A percentile compares a stretch with the other conserved stretches of the same genome.
phyloP scores from a whole-genome alignment of 768 basidiomycete genomes.

The Cystobasidium tubakii region DNA sequence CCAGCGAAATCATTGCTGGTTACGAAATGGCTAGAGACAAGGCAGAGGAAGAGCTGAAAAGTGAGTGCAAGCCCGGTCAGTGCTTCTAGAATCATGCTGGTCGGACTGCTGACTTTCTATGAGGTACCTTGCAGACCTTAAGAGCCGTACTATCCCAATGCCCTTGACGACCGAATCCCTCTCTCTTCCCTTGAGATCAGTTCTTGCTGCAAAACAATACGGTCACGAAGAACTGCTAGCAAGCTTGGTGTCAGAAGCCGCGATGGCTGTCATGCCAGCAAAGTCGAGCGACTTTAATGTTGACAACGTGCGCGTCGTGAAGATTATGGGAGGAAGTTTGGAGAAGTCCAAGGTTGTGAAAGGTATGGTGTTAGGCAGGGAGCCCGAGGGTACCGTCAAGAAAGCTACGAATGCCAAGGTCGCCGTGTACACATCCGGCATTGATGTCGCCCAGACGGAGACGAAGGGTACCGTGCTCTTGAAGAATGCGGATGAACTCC shows the following conservation, averaged over 20 bases:
- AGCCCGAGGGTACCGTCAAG: constrained; percentile 84
- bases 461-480: constrained; percentile 97
- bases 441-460: constrained; percentile 93
- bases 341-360: constrained; percentile 76
- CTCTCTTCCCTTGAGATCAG: constrained; percentile 71
- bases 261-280: constrained; percentile 64
- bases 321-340: constrained; percentile 94
- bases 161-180: constrained; percentile 68
- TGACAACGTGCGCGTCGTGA: constrained; percentile 95
- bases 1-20: constrained; percentile 88
- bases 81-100: background rate
- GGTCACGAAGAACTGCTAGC: constrained; percentile 80
- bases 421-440: constrained; percentile 83
- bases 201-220: constrained; percentile 96
- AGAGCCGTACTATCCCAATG: constrained; percentile 62
- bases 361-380: constrained; percentile 96
- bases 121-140: constrained; percentile 56
- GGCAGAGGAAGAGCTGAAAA: constrained; percentile 78
- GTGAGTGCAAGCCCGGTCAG: constrained; percentile 54
- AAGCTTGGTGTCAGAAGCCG: constrained; percentile 82
- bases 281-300: constrained; percentile 84
- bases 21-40: constrained; percentile 85
- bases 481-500: constrained; percentile 90
- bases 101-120: background rate
- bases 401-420: constrained; percentile 82